phyloP scores from a whole-genome alignment of 2,329 filamentous ascomycete genomes.

The Curvularia hawaiiensis region DNA sequence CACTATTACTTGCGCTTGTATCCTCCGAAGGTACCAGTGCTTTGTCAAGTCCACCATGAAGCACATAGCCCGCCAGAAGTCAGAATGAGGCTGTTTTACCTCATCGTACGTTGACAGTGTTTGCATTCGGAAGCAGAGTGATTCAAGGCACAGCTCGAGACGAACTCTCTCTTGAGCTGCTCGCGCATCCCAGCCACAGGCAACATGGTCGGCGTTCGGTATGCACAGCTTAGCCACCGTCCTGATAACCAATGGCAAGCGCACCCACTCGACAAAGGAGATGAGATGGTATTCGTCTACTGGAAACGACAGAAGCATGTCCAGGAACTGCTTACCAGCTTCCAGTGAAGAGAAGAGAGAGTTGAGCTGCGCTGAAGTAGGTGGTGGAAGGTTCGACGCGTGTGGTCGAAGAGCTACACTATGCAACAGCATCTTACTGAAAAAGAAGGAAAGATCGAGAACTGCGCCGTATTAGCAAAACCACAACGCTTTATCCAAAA shows the following conservation, averaged over 20 bases:
- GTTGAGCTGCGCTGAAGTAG: slow-evolving; percentile 28
- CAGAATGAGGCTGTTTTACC: slow-evolving; percentile 29
- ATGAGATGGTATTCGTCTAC: slow-evolving; percentile 57
- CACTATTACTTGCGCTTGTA: slow-evolving; percentile 11
- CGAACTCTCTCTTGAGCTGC: slow-evolving; percentile 39
- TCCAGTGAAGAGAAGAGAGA: slow-evolving; percentile 50
- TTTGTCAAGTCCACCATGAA: slow-evolving; percentile 39
- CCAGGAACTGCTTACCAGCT: slow-evolving; percentile 71
- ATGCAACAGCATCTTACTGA: slow-evolving; percentile 37
- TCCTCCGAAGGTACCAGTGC: slow-evolving; percentile 38
- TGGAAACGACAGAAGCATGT: slow-evolving; percentile 70
- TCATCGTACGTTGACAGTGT: slow-evolving; percentile 33
- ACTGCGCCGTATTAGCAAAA: slow-evolving; percentile 18
- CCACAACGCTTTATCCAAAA: no score
- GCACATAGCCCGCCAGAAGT: slow-evolving; percentile 41
- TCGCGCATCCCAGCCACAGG: slow-evolving; percentile 39
- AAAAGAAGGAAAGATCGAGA: slow-evolving; percentile 35
- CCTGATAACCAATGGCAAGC: slow-evolving; percentile 38
- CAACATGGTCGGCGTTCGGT: slow-evolving; percentile 27
- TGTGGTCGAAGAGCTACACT: slow-evolving; percentile 31
- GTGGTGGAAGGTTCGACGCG: neutral
- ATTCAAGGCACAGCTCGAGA: slow-evolving; percentile 41
- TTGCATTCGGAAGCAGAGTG: slow-evolving; percentile 43
- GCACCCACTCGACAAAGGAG: slow-evolving; percentile 43
- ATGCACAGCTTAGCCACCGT: slow-evolving; percentile 38